Conservation (phyloP, 768 basidiomycete species). For the Russula abietina region DNA sequence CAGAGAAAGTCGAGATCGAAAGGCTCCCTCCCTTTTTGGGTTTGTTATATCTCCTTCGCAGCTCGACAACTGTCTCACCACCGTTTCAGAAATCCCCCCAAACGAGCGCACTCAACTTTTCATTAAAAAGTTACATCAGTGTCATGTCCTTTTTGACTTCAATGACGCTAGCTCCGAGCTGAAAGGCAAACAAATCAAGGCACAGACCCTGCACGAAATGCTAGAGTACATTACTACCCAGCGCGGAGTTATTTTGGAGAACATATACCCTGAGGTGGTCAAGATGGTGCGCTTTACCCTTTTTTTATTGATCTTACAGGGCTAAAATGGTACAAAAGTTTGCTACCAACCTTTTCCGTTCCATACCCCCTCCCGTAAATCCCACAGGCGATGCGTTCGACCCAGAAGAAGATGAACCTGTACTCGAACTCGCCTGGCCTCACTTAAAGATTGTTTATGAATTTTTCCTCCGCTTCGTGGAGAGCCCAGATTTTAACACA, state of each 20-base stretch:
- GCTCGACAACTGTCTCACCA: conserved; percentile 21
- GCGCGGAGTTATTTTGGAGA: conserved; percentile 92
- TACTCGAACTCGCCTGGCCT: conserved; percentile 98
- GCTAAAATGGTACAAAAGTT: conserved; percentile 50
- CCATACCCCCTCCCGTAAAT: conserved; percentile 99
- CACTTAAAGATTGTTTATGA: conserved; percentile 99
- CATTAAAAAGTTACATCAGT: conserved; percentile 91
- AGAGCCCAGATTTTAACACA: conserved; percentile 96
- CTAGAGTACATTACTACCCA: conserved; percentile 98
- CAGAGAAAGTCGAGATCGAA: conserved; percentile 95
- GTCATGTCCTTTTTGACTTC: conserved; percentile 96
- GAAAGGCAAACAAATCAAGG: conserved; percentile 97
- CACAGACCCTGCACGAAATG: conserved; percentile 96
- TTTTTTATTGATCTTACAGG: conserved; percentile 13
- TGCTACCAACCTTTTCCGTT: conserved; percentile 95
- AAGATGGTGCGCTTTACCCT: conserved; percentile 68
- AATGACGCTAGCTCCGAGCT: conserved; percentile 95
- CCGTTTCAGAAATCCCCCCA: conserved; percentile 69
- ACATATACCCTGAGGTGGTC: conserved; percentile 97
- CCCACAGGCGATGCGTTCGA: conserved; percentile 98
- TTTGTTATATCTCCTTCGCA: conserved; percentile 35
- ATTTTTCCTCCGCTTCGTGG: conserved; percentile 98
- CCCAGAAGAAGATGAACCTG: conserved; percentile 98
- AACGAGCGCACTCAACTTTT: conserved; percentile 88
- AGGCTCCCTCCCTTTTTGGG: conserved; percentile 86